These are phyloP conservation scores for Pisolithus tinctorius DNA, from an alignment of 768 basidiomycete species.

Conservation along the genomic window DNA sequence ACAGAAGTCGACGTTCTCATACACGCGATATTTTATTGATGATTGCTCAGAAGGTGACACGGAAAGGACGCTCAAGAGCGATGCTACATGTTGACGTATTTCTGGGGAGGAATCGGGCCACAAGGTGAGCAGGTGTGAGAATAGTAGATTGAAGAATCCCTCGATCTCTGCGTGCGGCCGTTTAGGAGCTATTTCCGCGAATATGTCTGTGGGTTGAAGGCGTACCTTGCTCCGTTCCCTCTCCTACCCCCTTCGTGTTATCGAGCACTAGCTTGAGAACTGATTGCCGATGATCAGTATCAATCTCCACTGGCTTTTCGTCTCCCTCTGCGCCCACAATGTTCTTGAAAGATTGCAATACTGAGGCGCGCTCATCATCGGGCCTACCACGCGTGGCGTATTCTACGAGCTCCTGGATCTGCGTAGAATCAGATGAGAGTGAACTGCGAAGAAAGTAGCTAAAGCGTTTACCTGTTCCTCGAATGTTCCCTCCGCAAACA, in stretches of 20 bases:
- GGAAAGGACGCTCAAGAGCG: conserved; percentile 49
- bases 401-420: conserved; percentile 75
- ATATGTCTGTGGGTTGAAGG: background rate
- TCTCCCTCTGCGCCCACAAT: conserved; percentile 45
- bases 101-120: conserved; percentile 51
- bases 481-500: conserved; percentile 85
- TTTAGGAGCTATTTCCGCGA: background rate
- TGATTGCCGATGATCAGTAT: conserved; percentile 44
- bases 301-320: conserved; percentile 47
- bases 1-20: conserved; percentile 1
- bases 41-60: conserved; percentile 46
- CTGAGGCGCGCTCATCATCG: conserved; percentile 60
- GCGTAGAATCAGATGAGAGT: conserved; percentile 2
- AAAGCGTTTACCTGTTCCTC: conserved; percentile 64
- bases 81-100: conserved; percentile 41
- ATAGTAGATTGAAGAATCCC: conserved; percentile 83
- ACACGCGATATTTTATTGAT: conserved; percentile 76
- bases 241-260: conserved; percentile 64
- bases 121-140: conserved; percentile 61
- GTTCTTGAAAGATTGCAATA: conserved; percentile 63
- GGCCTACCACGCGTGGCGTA: conserved; percentile 61
- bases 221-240: conserved; percentile 72
- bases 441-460: background rate
- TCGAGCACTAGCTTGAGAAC: conserved; percentile 54
- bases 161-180: conserved; percentile 53